phyloP scores from a whole-genome alignment of 192 early-diverging fungal genomes.

The Pilaira anomala region DNA sequence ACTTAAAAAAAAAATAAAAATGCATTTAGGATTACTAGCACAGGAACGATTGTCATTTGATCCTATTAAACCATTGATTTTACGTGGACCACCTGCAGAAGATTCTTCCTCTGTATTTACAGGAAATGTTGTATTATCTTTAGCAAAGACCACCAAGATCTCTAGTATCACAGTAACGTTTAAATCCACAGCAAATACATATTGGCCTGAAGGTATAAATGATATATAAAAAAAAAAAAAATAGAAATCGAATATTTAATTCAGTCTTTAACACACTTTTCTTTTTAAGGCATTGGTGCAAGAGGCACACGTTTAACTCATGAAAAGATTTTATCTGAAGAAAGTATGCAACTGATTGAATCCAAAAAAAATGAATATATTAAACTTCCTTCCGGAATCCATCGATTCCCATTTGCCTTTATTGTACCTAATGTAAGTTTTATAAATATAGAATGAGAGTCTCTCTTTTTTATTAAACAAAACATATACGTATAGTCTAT shows the following conservation, averaged over 20 bases:
- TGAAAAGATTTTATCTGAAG: conserved; percentile 12
- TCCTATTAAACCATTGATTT: conserved; percentile 27
- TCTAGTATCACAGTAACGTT: conserved; percentile 11
- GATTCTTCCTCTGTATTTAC: conserved; percentile 20
- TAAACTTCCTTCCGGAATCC: conserved; percentile 14
- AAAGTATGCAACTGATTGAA: conserved; percentile 10
- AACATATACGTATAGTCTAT: conserved; percentile 12
- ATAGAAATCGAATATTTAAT: not conserved
- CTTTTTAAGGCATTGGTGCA: conserved; percentile 18
- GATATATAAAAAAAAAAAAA: too few species aligned
- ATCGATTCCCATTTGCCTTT: conserved; percentile 32
- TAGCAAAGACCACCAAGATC: conserved; percentile 21
- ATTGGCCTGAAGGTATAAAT: conserved; percentile 26
- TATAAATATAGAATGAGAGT: not conserved
- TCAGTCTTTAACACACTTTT: not conserved
- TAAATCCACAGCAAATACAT: conserved; percentile 16
- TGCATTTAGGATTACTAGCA: conserved; percentile 24
- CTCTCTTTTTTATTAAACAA: not conserved
- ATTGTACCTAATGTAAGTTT: conserved; percentile 23
- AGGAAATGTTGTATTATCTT: conserved; percentile 12
- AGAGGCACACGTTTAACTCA: conserved; percentile 16
- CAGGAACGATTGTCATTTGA: conserved; percentile 22
- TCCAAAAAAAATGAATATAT: conserved; percentile 11
- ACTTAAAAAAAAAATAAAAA: not conserved
- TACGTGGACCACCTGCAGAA: conserved; percentile 25